phyloP scores from a whole-genome alignment of 768 basidiomycete species.

The Pleurotus platypus region DNA sequence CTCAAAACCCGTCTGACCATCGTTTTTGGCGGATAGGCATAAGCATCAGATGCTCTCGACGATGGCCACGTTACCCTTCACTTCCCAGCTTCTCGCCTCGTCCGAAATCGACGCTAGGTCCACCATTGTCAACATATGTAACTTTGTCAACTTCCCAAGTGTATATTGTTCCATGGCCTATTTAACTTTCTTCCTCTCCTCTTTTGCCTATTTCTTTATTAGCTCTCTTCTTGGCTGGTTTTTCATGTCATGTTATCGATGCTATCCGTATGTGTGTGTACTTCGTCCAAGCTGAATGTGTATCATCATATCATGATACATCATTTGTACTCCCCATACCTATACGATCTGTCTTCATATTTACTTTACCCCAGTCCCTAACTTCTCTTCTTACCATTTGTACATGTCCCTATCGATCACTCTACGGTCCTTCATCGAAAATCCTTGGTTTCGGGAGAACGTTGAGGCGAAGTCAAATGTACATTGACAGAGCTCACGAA shows the following conservation, averaged over 20 bases:
- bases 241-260: slow-evolving; percentile 4
- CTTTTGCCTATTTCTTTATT: background rate
- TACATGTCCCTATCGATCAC: slow-evolving; percentile 1
- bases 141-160: background rate
- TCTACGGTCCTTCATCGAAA: background rate
- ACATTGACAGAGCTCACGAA: too few species aligned
- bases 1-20: background rate
- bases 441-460: too few species aligned
- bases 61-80: background rate
- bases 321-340: slow-evolving; percentile 4
- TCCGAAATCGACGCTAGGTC: background rate
- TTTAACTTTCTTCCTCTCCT: background rate
- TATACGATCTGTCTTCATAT: background rate
- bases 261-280: slow-evolving; percentile 8
- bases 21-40: background rate
- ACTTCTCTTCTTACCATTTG: background rate
- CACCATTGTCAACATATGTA: background rate
- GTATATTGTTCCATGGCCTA: background rate
- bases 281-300: slow-evolving; percentile 5
- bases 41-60: background rate
- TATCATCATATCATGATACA: slow-evolving; percentile 5
- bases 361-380: background rate
- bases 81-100: background rate
- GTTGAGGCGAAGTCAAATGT: too few species aligned
- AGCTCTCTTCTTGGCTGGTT: background rate